Evolutionary conservation across 371 early-diverging fungal genomes (phyloP).

Genomic region (Syncephalastrum monosporum): DNA sequence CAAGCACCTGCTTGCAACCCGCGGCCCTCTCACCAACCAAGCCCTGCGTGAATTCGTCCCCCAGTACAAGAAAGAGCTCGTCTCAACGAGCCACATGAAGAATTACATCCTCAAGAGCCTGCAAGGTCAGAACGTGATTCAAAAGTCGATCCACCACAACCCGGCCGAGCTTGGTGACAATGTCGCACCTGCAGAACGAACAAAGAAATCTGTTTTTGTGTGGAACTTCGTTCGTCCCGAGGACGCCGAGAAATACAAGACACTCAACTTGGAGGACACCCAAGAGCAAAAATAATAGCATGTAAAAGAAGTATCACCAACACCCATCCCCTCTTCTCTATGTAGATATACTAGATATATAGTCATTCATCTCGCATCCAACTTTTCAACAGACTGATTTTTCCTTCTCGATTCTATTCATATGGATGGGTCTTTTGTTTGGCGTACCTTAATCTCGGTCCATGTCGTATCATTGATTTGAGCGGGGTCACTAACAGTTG

Average conservation of each 20-base stretch:
- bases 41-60: slow-evolving; percentile 20
- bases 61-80: slow-evolving; percentile 19
- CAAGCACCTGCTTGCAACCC: slow-evolving; percentile 33
- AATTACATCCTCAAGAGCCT: slow-evolving; percentile 26
- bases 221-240: slow-evolving; percentile 23
- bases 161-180: slow-evolving; percentile 4
- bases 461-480: too few species aligned
- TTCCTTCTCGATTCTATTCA: too few species aligned
- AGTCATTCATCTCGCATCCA: too few species aligned
- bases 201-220: slow-evolving; percentile 20
- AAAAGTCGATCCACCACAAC: slow-evolving; percentile 24
- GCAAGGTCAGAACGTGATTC: slow-evolving; percentile 22
- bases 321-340: too few species aligned
- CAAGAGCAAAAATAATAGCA: too few species aligned
- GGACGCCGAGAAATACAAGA: slow-evolving; percentile 18
- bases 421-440: too few species aligned
- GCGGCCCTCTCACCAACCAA: slow-evolving; percentile 43
- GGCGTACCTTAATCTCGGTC: too few species aligned
- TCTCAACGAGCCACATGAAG: slow-evolving; percentile 39
- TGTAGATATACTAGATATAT: too few species aligned
- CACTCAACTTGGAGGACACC: slow-evolving; percentile 4
- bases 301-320: too few species aligned
- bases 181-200: slow-evolving; percentile 8
- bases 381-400: too few species aligned
- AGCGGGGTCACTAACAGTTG: too few species aligned